Conservation (phyloP, 1,284 basidiomycete genomes). For the Gymnopus androsaceus region DNA sequence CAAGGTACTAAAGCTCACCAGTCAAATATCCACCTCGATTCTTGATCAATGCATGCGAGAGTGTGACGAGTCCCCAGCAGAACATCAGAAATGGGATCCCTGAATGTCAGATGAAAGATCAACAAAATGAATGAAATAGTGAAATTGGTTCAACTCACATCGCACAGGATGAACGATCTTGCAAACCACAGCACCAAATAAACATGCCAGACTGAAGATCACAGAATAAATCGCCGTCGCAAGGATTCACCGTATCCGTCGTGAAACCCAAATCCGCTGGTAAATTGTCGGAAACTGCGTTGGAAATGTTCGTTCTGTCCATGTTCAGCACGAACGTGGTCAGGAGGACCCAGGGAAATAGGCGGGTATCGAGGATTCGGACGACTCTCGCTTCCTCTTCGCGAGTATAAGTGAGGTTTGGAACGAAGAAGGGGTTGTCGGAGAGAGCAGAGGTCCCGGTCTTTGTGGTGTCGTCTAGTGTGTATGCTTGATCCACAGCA, state of each 20-base stretch:
- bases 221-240: conserved; percentile 37
- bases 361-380: conserved; percentile 33
- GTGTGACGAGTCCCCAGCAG: conserved; percentile 39
- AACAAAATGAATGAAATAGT: too few species aligned
- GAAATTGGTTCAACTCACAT: too few species aligned
- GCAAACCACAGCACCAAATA: conserved; percentile 37
- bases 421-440: conserved; percentile 28
- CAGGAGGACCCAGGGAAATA: conserved; percentile 37
- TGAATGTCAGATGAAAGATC: conserved; percentile 13
- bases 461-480: not conserved
- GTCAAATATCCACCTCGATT: conserved; percentile 37
- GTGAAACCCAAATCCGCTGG: conserved; percentile 39
- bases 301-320: conserved; percentile 41
- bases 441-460: too few species aligned
- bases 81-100: conserved; percentile 41
- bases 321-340: conserved; percentile 44
- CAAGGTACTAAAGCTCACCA: conserved; percentile 25
- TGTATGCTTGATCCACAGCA: too few species aligned
- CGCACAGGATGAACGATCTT: conserved; percentile 38
- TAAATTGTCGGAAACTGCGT: conserved; percentile 40
- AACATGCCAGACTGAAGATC: conserved; percentile 34
- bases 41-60: conserved; percentile 36
- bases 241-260: conserved; percentile 38
- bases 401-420: conserved; percentile 30
- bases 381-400: conserved; percentile 36